Evolutionary conservation across 495 filamentous ascomycete genomes (phyloP).

Genomic region (Lepraria neglecta): DNA sequence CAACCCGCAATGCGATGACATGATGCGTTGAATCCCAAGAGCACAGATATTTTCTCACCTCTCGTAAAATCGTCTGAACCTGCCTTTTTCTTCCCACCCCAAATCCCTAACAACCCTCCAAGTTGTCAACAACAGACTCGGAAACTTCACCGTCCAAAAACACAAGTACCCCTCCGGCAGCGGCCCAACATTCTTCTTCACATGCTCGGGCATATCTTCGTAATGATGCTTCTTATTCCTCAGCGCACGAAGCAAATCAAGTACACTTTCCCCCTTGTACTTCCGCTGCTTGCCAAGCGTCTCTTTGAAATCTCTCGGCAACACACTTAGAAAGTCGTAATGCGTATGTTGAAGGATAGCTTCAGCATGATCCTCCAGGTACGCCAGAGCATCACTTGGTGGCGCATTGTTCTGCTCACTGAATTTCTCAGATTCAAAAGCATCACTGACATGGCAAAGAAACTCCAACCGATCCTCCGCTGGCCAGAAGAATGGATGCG

Average conservation of each 20-base stretch:
- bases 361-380: conserved; percentile 52
- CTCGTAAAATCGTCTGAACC: conserved; percentile 69
- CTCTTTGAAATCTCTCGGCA: conserved; percentile 78
- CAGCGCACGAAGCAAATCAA: conserved; percentile 83
- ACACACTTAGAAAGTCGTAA: conserved; percentile 65
- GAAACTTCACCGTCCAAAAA: conserved; percentile 81
- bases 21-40: neutral
- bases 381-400: conserved; percentile 52
- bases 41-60: neutral
- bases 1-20: too few relatives aligned
- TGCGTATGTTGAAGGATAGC: conserved; percentile 49
- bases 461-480: conserved; percentile 81
- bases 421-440: conserved; percentile 64
- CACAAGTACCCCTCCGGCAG: conserved; percentile 77
- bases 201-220: conserved; percentile 74
- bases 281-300: conserved; percentile 90
- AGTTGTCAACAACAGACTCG: conserved; percentile 73
- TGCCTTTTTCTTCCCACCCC: conserved; percentile 56
- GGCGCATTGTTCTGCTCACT: conserved; percentile 70
- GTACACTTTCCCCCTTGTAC: conserved; percentile 73
- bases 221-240: conserved; percentile 96
- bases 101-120: conserved; percentile 65
- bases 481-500: conserved; percentile 95
- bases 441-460: conserved; percentile 87
- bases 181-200: conserved; percentile 73